A percentile compares a stretch with the other conserved stretches of the same genome.
phyloP scores from a whole-genome alignment of 2,329 filamentous ascomycete genomes.

The Myriosclerotinia scirpicola region DNA sequence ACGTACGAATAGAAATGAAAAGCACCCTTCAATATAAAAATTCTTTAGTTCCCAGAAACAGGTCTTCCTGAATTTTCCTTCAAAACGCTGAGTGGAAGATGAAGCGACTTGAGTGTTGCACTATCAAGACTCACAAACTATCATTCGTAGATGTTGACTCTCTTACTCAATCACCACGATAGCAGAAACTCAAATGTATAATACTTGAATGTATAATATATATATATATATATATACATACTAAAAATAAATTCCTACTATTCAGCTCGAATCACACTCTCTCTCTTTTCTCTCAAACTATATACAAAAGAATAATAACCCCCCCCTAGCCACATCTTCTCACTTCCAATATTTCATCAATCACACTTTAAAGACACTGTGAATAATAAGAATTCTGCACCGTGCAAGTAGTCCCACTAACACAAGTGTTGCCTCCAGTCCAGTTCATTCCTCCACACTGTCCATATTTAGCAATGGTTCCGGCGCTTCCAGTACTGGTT shows the following conservation, averaged over 20 bases:
- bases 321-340: background rate
- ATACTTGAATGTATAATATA: background rate
- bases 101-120: no score
- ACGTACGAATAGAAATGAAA: no score
- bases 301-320: background rate
- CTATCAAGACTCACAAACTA: no score
- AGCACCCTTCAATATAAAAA: no score
- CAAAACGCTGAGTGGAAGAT: no score
- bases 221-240: background rate
- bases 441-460: conserved; percentile 36
- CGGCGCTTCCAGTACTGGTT: conserved; percentile 15
- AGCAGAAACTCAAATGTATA: no score
- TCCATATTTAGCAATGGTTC: conserved; percentile 27
- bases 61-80: no score
- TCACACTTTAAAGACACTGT: conserved; percentile 33
- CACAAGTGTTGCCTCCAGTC: conserved; percentile 35
- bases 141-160: no score
- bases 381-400: conserved; percentile 34
- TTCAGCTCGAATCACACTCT: background rate
- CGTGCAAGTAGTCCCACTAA: conserved; percentile 33
- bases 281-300: background rate
- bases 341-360: background rate
- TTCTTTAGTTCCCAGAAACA: no score
- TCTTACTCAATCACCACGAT: no score
- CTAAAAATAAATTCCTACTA: background rate